These are phyloP conservation scores for Cucurbita argyrosperma DNA, from an alignment of 306 rosid genomes.

Conservation along the genomic window DNA sequence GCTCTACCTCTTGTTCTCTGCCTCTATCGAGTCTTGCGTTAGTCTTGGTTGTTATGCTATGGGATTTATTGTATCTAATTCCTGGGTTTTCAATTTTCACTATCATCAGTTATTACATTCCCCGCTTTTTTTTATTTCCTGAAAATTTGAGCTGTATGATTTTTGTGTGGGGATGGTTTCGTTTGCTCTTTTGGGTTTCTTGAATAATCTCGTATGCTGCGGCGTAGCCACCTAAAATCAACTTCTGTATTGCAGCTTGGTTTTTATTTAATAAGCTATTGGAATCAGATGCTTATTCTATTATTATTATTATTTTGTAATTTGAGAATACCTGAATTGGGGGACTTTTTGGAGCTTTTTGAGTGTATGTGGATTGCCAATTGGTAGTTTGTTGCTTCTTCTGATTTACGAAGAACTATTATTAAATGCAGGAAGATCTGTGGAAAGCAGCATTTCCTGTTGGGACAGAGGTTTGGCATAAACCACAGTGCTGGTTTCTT, in stretches of 20 bases:
- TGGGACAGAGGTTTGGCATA: constrained; percentile 28
- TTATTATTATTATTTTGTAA: background rate
- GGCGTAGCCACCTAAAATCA: background rate
- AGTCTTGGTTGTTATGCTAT: background rate
- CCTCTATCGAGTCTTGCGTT: background rate
- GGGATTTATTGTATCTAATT: background rate
- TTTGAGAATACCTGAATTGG: background rate
- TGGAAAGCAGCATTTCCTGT: constrained; percentile 38
- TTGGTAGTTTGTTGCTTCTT: background rate
- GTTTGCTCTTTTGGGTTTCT: background rate
- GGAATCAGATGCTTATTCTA: background rate
- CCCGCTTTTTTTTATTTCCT: background rate
- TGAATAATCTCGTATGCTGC: background rate
- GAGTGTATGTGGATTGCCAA: background rate
- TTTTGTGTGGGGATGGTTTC: background rate
- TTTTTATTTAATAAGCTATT: background rate
- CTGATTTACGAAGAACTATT: background rate
- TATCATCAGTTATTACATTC: background rate
- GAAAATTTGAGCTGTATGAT: background rate
- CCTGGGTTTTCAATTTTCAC: background rate
- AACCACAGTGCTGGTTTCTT: background rate
- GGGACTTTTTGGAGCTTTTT: background rate
- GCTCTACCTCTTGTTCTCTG: background rate
- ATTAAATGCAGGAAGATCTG: constrained; percentile 23
- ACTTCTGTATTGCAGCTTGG: background rate